A percentile compares a stretch with the other conserved stretches of the same genome.
phyloP scores from a whole-genome alignment of 31 red algal genomes.

The Odonthalia washingtoniensis region DNA sequence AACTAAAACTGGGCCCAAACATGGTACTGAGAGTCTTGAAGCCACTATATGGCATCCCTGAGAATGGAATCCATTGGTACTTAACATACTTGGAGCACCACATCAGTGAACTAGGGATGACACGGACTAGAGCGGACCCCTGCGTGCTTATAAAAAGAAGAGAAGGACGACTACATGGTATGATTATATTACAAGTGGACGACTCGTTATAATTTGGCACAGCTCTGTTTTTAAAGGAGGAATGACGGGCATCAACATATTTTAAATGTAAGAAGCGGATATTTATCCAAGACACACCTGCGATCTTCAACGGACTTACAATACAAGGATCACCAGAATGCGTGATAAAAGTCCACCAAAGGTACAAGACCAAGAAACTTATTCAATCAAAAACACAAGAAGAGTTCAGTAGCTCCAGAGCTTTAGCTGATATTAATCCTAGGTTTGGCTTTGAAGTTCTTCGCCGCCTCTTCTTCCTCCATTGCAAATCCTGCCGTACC shows the following conservation, averaged over 20 bases:
- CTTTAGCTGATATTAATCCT: too few species aligned
- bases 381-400: background rate
- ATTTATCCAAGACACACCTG: background rate
- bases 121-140: background rate
- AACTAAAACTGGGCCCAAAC: background rate
- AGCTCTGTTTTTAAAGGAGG: background rate
- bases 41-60: constrained; percentile 40
- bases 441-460: too few species aligned
- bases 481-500: too few species aligned
- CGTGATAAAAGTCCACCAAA: background rate
- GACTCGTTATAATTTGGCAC: background rate
- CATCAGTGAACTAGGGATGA: background rate
- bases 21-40: background rate
- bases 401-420: background rate
- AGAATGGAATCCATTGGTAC: constrained; percentile 22
- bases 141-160: constrained; percentile 13
- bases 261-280: constrained; percentile 5
- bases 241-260: background rate
- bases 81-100: constrained; percentile 18
- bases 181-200: background rate
- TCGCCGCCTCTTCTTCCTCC: too few species aligned
- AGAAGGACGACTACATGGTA: background rate
- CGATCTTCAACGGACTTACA: background rate
- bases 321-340: background rate
- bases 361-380: background rate